Evolutionary conservation across 2,329 filamentous ascomycete genomes (phyloP).

Genomic region (Niveomyces coronatus): DNA sequence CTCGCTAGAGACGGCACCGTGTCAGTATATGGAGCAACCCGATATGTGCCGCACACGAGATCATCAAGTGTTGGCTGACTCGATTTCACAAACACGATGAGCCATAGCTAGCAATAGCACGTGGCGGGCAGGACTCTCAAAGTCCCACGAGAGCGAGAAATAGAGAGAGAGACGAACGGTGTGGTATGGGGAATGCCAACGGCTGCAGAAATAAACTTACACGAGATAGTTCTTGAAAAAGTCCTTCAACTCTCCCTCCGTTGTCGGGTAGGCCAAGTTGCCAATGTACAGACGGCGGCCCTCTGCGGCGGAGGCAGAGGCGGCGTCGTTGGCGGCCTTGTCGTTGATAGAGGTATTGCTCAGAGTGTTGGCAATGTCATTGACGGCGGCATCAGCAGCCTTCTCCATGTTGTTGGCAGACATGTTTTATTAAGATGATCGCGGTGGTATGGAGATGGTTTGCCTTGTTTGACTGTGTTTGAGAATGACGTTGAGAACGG

Average conservation of each 20-base stretch:
- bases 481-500: conserved; percentile 32
- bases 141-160: not conserved
- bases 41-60: not conserved
- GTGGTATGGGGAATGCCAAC: not conserved
- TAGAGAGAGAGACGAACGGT: not conserved
- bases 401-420: conserved; percentile 62
- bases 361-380: conserved; percentile 66
- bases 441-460: conserved; percentile 28
- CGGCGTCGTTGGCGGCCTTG: conserved; percentile 70
- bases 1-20: conserved; percentile 52
- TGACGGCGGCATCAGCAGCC: conserved; percentile 54
- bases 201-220: conserved; percentile 50
- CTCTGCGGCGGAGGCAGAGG: conserved; percentile 94
- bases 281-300: conserved; percentile 99
- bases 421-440: conserved; percentile 55
- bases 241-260: conserved; percentile 99
- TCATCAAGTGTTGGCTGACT: not conserved
- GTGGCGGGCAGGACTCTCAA: too few species aligned
- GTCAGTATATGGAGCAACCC: conserved; percentile 18
- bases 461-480: conserved; percentile 38
- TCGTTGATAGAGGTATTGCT: conserved; percentile 59
- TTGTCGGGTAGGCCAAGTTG: conserved; percentile 99
- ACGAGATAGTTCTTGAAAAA: conserved; percentile 99
- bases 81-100: not conserved
- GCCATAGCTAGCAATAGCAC: too few species aligned